Percentiles rank a stretch among this genome's conserved stretches.
Conservation (phyloP, 2,329 filamentous ascomycete genomes). For the Tolypocladium endophyticum region DNA sequence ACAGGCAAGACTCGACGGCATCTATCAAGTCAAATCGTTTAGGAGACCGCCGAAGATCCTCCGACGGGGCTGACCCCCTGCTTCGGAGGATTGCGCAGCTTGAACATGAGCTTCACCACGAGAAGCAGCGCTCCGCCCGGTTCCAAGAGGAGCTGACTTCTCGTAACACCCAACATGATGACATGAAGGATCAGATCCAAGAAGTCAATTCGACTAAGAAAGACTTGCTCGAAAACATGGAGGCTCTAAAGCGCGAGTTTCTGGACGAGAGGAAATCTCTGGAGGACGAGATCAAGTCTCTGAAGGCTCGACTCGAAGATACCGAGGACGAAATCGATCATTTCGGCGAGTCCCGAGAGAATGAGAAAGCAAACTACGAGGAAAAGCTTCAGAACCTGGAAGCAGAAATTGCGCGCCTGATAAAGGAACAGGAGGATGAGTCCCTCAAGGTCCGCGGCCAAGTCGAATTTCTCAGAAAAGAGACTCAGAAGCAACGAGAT, state of each 20-base stretch:
- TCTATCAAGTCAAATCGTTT: conserved; percentile 33
- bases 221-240: conserved; percentile 89
- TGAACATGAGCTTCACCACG: conserved; percentile 66
- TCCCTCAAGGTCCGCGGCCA: conserved; percentile 49
- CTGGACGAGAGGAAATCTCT: conserved; percentile 73
- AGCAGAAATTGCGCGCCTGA: conserved; percentile 56
- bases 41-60: conserved; percentile 35
- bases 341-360: conserved; percentile 70
- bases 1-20: conserved; percentile 37
- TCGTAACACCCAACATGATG: conserved; percentile 45
- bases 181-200: conserved; percentile 60
- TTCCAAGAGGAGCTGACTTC: conserved; percentile 61
- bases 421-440: conserved; percentile 47
- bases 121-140: conserved; percentile 56
- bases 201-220: conserved; percentile 88
- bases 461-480: conserved; percentile 51
- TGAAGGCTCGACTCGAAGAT: conserved; percentile 74
- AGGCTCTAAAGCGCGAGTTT: conserved; percentile 83
- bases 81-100: conserved; percentile 47
- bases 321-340: conserved; percentile 87
- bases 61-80: conserved; percentile 35
- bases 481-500: conserved; percentile 48
- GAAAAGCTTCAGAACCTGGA: conserved; percentile 59
- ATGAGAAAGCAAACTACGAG: conserved; percentile 63
- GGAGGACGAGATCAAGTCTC: conserved; percentile 66